Conservation (phyloP, 805 yeast genomes). For the Saturnispora kantuleensis region DNA sequence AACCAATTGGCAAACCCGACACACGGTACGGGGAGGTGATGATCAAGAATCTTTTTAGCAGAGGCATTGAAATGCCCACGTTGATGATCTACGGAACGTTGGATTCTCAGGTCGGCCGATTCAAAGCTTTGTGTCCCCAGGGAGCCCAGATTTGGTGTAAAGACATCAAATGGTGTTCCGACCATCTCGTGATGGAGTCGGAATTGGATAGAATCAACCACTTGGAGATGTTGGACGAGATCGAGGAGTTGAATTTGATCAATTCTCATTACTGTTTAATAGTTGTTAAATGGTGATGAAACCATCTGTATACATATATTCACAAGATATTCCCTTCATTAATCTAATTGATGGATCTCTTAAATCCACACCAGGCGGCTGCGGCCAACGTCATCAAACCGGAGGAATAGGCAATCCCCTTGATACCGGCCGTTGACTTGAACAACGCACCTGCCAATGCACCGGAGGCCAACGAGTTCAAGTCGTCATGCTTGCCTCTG, state of each 20-base stretch:
- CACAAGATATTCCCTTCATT: constrained; percentile 3
- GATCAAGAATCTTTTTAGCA: constrained; percentile 45
- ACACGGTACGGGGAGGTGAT: constrained; percentile 52
- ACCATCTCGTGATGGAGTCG: constrained; percentile 33
- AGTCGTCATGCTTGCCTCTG: constrained; percentile 84
- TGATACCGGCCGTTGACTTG: constrained; percentile 74
- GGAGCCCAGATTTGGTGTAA: constrained; percentile 26
- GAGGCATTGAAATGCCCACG: constrained; percentile 58
- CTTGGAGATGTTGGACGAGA: constrained; percentile 63
- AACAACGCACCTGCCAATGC: constrained; percentile 87
- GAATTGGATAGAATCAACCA: constrained; percentile 37
- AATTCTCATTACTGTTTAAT: constrained; percentile 50
- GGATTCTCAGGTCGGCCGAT: constrained; percentile 30
- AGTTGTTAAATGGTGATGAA: constrained; percentile 13
- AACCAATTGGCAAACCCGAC: constrained; percentile 48
- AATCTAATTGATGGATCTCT: constrained; percentile 27
- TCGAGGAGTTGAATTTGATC: constrained; percentile 58
- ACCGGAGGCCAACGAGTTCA: constrained; percentile 80
- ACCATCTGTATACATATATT: not conserved
- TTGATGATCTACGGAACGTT: constrained; percentile 43
- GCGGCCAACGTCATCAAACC: constrained; percentile 84
- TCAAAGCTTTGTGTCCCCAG: constrained; percentile 22
- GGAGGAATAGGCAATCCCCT: constrained; percentile 82
- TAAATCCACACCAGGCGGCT: constrained; percentile 84
- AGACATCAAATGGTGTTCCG: constrained; percentile 34